phyloP scores from a whole-genome alignment of 257 asterid species.

The Fraxinus pennsylvanica region DNA sequence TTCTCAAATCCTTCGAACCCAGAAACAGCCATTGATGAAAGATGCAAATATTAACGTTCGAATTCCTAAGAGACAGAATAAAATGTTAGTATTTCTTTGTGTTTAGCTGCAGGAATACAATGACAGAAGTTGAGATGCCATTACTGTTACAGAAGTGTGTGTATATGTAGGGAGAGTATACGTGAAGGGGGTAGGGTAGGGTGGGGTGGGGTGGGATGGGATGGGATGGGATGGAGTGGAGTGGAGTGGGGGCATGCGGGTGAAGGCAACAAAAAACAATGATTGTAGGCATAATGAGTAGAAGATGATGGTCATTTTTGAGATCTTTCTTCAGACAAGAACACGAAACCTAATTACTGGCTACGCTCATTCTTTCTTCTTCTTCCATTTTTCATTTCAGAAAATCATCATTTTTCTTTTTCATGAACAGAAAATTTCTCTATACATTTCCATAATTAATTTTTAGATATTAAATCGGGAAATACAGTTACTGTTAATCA shows the following conservation, averaged over 20 bases:
- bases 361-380: slow-evolving; percentile 20
- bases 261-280: slow-evolving; percentile 50
- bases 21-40: slow-evolving; percentile 44
- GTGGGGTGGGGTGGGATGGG: no score
- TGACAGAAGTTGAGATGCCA: slow-evolving; percentile 28
- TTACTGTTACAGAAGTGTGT: slow-evolving; percentile 35
- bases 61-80: not conserved
- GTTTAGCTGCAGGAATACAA: not conserved
- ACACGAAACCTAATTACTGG: slow-evolving; percentile 34
- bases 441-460: not conserved
- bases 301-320: slow-evolving; percentile 43
- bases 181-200: not conserved
- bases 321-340: slow-evolving; percentile 35
- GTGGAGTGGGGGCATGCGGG: slow-evolving; percentile 37
- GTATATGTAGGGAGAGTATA: slow-evolving; percentile 33
- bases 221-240: no score
- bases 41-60: not conserved
- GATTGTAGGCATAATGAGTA: slow-evolving; percentile 53
- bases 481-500: no score
- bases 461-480: no score
- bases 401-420: slow-evolving; percentile 2
- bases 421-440: not conserved
- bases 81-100: not conserved
- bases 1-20: slow-evolving; percentile 60
- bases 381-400: slow-evolving; percentile 2